Percentiles rank a stretch among this genome's conserved stretches.
Conservation (phyloP, 441 rosid genomes). For the Capsella rubella region DNA sequence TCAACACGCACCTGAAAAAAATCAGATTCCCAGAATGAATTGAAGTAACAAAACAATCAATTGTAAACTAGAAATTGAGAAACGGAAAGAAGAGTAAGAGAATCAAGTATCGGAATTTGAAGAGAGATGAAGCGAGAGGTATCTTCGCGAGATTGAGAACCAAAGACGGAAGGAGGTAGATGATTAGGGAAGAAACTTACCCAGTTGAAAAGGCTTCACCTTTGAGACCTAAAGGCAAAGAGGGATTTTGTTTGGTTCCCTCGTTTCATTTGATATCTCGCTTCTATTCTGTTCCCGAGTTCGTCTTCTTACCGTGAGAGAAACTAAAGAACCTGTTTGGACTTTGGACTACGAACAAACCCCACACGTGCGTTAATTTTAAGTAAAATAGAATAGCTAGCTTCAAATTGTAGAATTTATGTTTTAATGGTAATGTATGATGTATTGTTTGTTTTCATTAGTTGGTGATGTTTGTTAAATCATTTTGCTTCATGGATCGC, state of each 20-base stretch:
- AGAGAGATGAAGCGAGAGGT: not conserved
- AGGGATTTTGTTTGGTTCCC: too few relatives aligned
- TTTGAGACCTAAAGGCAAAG: not conserved
- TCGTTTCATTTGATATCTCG: too few relatives aligned
- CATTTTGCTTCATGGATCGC: not conserved
- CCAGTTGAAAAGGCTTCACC: slow-evolving; percentile 8
- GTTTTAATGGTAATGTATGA: too few relatives aligned
- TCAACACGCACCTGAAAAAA: slow-evolving; percentile 46
- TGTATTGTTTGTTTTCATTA: too few relatives aligned
- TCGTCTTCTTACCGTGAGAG: too few relatives aligned
- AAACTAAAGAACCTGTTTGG: too few relatives aligned
- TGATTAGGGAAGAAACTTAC: not conserved
- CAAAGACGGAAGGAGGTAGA: not conserved
- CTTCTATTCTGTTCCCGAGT: too few relatives aligned
- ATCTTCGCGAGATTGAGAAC: not conserved
- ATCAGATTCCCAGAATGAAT: slow-evolving; percentile 29
- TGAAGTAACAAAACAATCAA: slow-evolving; percentile 8
- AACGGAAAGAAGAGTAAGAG: slow-evolving; percentile 8
- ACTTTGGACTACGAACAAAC: too few relatives aligned
- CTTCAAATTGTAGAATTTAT: not conserved
- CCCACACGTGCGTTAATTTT: too few relatives aligned
- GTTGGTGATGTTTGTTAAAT: too few relatives aligned
- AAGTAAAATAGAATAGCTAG: not conserved
- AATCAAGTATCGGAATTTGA: slow-evolving; percentile 11
- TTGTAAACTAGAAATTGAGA: not conserved